These are phyloP conservation scores for Metarhizium album DNA, from an alignment of 2,329 filamentous ascomycete genomes.

Conservation along the genomic window DNA sequence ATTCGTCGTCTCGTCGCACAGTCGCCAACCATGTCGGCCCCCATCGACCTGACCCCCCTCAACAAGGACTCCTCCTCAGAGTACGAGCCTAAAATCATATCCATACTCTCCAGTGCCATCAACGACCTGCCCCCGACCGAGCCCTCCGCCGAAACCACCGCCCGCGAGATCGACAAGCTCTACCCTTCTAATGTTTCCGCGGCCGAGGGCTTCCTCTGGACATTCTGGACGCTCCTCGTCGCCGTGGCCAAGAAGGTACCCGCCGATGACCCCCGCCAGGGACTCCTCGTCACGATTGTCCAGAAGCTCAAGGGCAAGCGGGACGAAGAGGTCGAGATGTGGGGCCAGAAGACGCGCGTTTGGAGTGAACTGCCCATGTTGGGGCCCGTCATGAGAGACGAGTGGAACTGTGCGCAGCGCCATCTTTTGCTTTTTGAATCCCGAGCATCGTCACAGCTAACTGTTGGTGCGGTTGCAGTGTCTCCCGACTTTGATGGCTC, in stretches of 20 bases:
- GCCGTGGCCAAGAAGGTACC: slow-evolving; percentile 15
- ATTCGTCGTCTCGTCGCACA: neutral
- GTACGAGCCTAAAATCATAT: slow-evolving; percentile 11
- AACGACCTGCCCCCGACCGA: slow-evolving; percentile 9
- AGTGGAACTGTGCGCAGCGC: slow-evolving; percentile 18
- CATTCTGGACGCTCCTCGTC: slow-evolving; percentile 18
- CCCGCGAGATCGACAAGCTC: slow-evolving; percentile 16
- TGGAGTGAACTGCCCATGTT: slow-evolving; percentile 22
- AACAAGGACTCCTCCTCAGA: slow-evolving; percentile 2
- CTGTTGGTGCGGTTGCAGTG: slow-evolving; percentile 8
- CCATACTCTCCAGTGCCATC: slow-evolving; percentile 15
- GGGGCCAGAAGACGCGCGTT: slow-evolving; percentile 15
- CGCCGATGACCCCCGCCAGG: slow-evolving; percentile 15
- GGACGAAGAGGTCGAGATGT: slow-evolving; percentile 16
- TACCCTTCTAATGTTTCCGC: slow-evolving; percentile 10
- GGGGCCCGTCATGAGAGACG: slow-evolving; percentile 18
- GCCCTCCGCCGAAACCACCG: slow-evolving; percentile 12
- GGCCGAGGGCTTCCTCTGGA: slow-evolving; percentile 19
- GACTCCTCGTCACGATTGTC: slow-evolving; percentile 14
- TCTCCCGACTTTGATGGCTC: slow-evolving; percentile 15
- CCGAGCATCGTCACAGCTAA: neutral
- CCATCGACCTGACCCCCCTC: slow-evolving; percentile 4
- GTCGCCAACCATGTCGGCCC: slow-evolving; percentile 1
- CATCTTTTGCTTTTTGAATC: neutral
- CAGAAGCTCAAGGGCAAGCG: slow-evolving; percentile 13